A percentile compares a stretch with the other conserved stretches of the same genome.
These are phyloP conservation scores for Exserohilum turcica DNA, from an alignment of 2,329 filamentous ascomycete genomes.

Conservation along the genomic window DNA sequence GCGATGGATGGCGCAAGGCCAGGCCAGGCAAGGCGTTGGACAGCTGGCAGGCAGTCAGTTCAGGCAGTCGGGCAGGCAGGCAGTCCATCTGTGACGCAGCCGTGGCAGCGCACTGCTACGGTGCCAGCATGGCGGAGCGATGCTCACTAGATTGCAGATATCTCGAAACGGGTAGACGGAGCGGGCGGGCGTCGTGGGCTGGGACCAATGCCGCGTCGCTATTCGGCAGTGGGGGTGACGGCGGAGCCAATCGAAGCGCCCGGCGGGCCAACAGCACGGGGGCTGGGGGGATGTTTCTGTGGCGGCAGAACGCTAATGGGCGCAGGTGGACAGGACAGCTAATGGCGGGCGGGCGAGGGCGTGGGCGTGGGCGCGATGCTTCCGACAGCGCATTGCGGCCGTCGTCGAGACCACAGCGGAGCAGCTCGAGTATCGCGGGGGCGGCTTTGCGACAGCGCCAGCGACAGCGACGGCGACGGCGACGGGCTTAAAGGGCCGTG, in stretches of 20 bases:
- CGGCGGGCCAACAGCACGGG: slow-evolving; percentile 39
- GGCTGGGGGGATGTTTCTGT: slow-evolving; percentile 29
- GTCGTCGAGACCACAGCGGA: no score
- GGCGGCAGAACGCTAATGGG: no score
- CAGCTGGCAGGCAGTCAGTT: slow-evolving; percentile 28
- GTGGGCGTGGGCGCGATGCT: slow-evolving; percentile 32
- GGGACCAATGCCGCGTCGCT: slow-evolving; percentile 30
- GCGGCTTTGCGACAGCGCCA: slow-evolving; percentile 30
- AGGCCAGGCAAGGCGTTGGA: no score
- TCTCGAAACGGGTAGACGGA: slow-evolving; percentile 42
- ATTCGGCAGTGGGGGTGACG: slow-evolving; percentile 38
- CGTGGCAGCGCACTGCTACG: slow-evolving; percentile 14
- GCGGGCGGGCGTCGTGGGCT: slow-evolving; percentile 34
- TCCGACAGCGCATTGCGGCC: slow-evolving; percentile 44
- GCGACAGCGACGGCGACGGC: slow-evolving; percentile 34
- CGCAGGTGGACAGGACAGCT: slow-evolving; percentile 41
- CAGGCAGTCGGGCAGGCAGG: no score
- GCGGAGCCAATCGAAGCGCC: slow-evolving; percentile 42
- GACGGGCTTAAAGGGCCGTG: slow-evolving; percentile 41
- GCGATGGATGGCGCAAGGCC: no score
- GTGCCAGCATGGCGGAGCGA: slow-evolving; percentile 26
- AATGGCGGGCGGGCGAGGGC: slow-evolving; percentile 40
- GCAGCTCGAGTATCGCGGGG: no score
- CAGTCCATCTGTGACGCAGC: no score
- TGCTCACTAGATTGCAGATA: slow-evolving; percentile 34